Conservation (phyloP, 106 monocot genomes). For the Apostasia ramifera region DNA sequence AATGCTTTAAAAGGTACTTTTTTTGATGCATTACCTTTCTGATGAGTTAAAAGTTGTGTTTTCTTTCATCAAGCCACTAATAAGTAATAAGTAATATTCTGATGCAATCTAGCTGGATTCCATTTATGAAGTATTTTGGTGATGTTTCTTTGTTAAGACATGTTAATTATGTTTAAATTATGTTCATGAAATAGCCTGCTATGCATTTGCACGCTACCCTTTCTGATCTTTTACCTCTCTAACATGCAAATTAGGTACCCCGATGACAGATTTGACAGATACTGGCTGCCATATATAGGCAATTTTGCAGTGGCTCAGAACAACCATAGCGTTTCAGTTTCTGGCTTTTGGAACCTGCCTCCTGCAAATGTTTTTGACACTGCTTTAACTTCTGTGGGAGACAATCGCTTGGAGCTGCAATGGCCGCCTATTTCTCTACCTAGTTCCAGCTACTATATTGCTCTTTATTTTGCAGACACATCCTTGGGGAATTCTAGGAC, state of each 20-base stretch:
- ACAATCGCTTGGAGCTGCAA: constrained; percentile 45
- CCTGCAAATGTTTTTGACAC: constrained; percentile 56
- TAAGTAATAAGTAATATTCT: too few relatives aligned
- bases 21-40: too few relatives aligned
- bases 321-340: constrained; percentile 35
- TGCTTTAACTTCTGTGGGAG: constrained; percentile 39
- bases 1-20: too few relatives aligned
- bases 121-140: too few relatives aligned
- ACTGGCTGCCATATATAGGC: constrained; percentile 67
- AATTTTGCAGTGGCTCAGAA: constrained; percentile 9
- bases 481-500: constrained; percentile 22
- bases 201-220: neutral
- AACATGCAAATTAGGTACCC: constrained; percentile 54
- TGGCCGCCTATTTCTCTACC: constrained; percentile 72
- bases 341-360: constrained; percentile 83
- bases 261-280: constrained; percentile 73
- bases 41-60: too few relatives aligned
- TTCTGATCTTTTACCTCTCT: neutral
- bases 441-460: constrained; percentile 67
- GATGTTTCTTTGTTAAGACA: too few relatives aligned
- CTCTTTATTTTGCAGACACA: constrained; percentile 84
- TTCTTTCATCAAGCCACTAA: too few relatives aligned
- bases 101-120: too few relatives aligned
- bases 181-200: neutral
- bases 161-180: too few relatives aligned